Evolutionary conservation across 768 basidiomycete genomes (phyloP), one percentile per base, ranked within the genome.

Genomic region (Lentinula guzmanii): DNA sequence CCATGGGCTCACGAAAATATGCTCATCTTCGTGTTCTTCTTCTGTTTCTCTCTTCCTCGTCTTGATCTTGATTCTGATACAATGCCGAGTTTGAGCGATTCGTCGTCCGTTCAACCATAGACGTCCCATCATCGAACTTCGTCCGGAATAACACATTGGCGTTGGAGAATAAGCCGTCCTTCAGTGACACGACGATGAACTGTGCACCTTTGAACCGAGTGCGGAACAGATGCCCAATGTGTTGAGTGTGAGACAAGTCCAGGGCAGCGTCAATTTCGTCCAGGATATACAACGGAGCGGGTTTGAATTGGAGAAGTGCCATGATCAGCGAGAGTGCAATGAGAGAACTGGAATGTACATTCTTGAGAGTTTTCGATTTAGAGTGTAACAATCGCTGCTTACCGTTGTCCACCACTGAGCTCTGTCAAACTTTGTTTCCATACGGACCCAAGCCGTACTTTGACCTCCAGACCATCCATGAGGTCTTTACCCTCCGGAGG

Each of bases 371-470:
- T 37, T 35, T 42, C 18, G 28, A 35, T n/a, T 61, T 52, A 18
- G 42, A 59, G 48, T 46, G n/a, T 13, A 52, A 10, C 24, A 13
- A 57, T 37, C 31, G 48, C 13, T 11, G 50, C 15, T 62, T 63
- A 95, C 93, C 97, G 79, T 78, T 99, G 97, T 10, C 97, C 97
- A 62, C 97, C 97, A 67, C 93, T 96, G 58, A 99, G 79, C 70
- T 99, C 97, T 0, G 96, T 99, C 71, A 99, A 78, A 70, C 92
- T 94, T 67, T 95, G 92, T 72, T 99, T 99, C 97, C 97, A 99
- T 0, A 99, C 94, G 33, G 81, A 86, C 9, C 97, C 97, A 1
- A 99, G 84, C 66, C 83, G 87, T 10, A 99, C 97, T 71, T 98
- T 99, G 74, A 99, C 95, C 71, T 99, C 97, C 6, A 99, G 83